Base-by-base conservation (phyloP, 108 stramenopile species). In the Conticribra guillardii region DNA sequence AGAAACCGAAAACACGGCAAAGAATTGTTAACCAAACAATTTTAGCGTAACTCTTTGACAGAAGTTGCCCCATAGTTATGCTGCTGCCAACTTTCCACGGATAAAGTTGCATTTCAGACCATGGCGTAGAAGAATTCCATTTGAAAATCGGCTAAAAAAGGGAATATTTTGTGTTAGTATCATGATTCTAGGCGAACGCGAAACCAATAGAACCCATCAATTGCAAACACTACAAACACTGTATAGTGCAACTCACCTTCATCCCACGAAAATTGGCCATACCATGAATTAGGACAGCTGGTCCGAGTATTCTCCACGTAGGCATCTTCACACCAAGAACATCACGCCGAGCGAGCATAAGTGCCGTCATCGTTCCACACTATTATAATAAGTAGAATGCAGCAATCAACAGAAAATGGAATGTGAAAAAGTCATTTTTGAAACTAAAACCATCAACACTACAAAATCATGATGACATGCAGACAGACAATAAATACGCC, bases 41-140 rank as follows among this genome's bases (percentile, higher is more conserved):
- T 67, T 93, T 93, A 0, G 94, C 76, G 60, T 88, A 91, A 18
- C 74, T 87, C 34, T 85, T 89, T 24, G 69, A 81, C 21, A 89
- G 48, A 44, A 86, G 77, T 37, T 90, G 86, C 22, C 67, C 51
- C 60, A 71, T 63, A 9, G 82, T 68, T 34, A 73, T 49, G 50
- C 46, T 56, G 19, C 56, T 76, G 30, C 69, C 77, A 23, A 52
- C 32, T 60, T 67, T 82, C 59, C 88, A 73, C 29, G 86, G 89
- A 23, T 86, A 84, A n/a, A 93, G 54, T 70, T 96, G 95, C 93
- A 95, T 95, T 60, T 97, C 97, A 15, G 90, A 84, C 97, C 97
- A 97, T 7, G 95, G 97, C 1, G 89, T 93, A 7, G 91, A 70
- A 5, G 95, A 90, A 62, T 91, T 92, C 95, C 95, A 96, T 77